Evolutionary conservation across 2,329 filamentous ascomycete genomes (phyloP).

Genomic region (Didymella pomorum): DNA sequence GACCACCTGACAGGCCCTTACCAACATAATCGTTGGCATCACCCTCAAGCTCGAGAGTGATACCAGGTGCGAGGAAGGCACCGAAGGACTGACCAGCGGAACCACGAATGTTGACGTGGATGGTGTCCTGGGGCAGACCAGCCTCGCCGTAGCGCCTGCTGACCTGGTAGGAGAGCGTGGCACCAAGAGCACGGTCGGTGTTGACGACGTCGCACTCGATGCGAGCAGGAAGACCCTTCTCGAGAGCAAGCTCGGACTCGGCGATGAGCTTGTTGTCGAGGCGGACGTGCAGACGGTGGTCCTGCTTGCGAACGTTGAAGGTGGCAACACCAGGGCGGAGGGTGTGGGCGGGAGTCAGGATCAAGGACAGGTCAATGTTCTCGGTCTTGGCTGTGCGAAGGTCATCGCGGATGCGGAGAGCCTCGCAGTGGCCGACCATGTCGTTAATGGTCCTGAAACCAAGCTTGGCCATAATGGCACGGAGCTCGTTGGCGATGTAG

Average conservation of each 20-base stretch:
- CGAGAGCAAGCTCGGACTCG: constrained; percentile 90
- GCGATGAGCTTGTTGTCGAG: constrained; percentile 97
- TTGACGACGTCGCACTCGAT: constrained; percentile 98
- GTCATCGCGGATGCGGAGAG: constrained; percentile 86
- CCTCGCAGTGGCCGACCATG: constrained; percentile 93
- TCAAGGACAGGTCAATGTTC: constrained; percentile 91
- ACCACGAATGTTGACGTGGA: constrained; percentile 95
- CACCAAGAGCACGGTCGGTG: constrained; percentile 92
- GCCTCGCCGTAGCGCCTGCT: constrained; percentile 90
- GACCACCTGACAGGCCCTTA: constrained; percentile 92
- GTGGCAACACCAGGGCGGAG: constrained; percentile 93
- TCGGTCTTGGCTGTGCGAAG: constrained; percentile 86
- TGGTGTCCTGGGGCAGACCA: constrained; percentile 88
- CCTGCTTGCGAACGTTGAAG: constrained; percentile 97
- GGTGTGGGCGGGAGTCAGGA: constrained; percentile 94
- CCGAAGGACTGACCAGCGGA: constrained; percentile 97
- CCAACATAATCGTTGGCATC: constrained; percentile 97
- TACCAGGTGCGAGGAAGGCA: constrained; percentile 89
- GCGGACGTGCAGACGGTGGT: constrained; percentile 90
- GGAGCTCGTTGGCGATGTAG: constrained; percentile 93
- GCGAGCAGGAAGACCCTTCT: constrained; percentile 90
- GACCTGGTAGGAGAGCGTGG: constrained; percentile 94
- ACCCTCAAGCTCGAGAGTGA: constrained; percentile 93
- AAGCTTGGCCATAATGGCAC: constrained; percentile 95
- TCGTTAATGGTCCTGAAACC: constrained; percentile 96